A percentile compares a stretch with the other conserved stretches of the same genome.
Evolutionary conservation across 768 basidiomycete species (phyloP).

Genomic region (Rhodotorula diobovata): DNA sequence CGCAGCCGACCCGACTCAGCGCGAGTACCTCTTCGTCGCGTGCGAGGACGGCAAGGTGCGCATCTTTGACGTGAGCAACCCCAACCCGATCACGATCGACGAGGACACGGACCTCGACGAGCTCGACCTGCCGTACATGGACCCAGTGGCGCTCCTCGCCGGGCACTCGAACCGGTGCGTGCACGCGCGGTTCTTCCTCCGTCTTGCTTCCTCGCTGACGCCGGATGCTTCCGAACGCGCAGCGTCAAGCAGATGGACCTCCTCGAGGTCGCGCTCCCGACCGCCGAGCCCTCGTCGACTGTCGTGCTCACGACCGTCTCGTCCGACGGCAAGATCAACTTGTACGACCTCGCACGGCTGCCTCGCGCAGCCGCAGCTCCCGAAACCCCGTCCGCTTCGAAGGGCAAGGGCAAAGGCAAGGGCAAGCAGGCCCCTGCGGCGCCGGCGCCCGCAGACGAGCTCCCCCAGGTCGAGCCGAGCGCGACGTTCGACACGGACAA

Average conservation of each 20-base stretch:
- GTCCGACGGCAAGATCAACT: constrained; percentile 77
- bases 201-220: background rate
- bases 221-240: background rate
- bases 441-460: constrained; percentile 5
- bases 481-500: constrained; percentile 77
- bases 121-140: constrained; percentile 44
- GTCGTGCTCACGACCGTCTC: constrained; percentile 68
- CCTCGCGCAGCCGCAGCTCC: constrained; percentile 49
- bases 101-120: constrained; percentile 38
- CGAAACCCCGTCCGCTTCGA: constrained; percentile 42
- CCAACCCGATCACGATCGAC: constrained; percentile 35
- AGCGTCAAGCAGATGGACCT: constrained; percentile 79
- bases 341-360: constrained; percentile 65
- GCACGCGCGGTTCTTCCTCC: constrained; percentile 9
- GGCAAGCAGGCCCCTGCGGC: background rate
- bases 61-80: constrained; percentile 60
- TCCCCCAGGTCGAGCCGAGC: constrained; percentile 54
- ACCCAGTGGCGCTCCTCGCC: constrained; percentile 62
- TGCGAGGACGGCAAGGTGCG: constrained; percentile 87
- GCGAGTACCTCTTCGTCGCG: constrained; percentile 70
- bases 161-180: constrained; percentile 84
- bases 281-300: constrained; percentile 60
- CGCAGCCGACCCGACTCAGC: constrained; percentile 50
- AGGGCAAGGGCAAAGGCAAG: background rate
- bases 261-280: constrained; percentile 59